A percentile compares a stretch with the other conserved stretches of the same genome.
Conservation (phyloP, 2,329 filamentous ascomycete genomes). For the Salinomyces thailandicus region DNA sequence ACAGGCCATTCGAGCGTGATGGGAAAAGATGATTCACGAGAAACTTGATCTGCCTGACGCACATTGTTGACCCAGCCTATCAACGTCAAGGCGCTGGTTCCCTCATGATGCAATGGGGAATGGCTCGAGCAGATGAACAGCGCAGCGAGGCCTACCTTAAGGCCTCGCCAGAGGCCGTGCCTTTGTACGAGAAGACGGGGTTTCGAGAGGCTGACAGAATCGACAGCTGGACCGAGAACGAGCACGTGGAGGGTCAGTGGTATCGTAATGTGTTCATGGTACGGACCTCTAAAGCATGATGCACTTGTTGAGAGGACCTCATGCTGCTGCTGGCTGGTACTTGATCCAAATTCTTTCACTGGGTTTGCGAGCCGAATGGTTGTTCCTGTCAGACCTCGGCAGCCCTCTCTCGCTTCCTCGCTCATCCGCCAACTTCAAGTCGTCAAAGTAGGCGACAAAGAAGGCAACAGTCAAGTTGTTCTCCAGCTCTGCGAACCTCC, state of each 20-base stretch:
- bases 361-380: conserved; percentile 33
- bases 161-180: conserved; percentile 25
- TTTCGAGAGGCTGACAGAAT: conserved; percentile 17
- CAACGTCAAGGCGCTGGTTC: conserved; percentile 30
- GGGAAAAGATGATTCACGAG: too few relatives aligned
- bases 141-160: conserved; percentile 29
- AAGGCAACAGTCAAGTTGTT: conserved; percentile 40
- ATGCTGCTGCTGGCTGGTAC: conserved; percentile 24
- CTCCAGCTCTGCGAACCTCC: conserved; percentile 45
- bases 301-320: conserved; percentile 2
- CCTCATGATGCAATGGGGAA: conserved; percentile 29
- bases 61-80: too few relatives aligned
- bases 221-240: conserved; percentile 20
- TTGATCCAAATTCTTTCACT: conserved; percentile 27
- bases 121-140: conserved; percentile 28
- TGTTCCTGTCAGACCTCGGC: conserved; percentile 30
- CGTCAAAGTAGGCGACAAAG: conserved; percentile 42
- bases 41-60: too few relatives aligned
- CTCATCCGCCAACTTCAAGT: conserved; percentile 35
- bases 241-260: conserved; percentile 12
- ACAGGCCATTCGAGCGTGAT: too few relatives aligned
- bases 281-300: conserved; percentile 1
- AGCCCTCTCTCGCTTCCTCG: conserved; percentile 25
- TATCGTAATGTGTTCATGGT: conserved; percentile 22
- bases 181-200: conserved; percentile 30